A percentile compares a stretch with the other conserved stretches of the same genome.
phyloP scores from a whole-genome alignment of 768 basidiomycete species.

The Gymnopilus dilepis region DNA sequence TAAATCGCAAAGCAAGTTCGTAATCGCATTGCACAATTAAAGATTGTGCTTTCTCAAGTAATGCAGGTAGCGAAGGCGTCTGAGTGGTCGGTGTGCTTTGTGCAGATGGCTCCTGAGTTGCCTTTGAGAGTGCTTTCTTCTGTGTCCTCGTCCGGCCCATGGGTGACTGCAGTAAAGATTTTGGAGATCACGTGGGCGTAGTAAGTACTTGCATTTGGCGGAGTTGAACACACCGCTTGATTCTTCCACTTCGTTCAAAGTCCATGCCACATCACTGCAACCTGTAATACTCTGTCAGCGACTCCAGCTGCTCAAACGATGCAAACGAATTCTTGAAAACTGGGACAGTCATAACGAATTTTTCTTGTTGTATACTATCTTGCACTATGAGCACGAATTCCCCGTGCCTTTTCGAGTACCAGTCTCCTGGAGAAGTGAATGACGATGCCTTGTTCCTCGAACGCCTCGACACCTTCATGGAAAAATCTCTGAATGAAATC shows the following conservation, averaged over 20 bases:
- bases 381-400: conserved; percentile 6
- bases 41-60: conserved; percentile 80
- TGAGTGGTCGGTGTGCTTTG: conserved; percentile 29
- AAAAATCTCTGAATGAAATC: conserved; percentile 60
- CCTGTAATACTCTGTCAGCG: neutral
- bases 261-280: neutral
- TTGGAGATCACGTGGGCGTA: conserved; percentile 36
- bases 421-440: conserved; percentile 27
- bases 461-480: conserved; percentile 66
- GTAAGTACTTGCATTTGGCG: conserved; percentile 6
- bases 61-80: conserved; percentile 52
- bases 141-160: conserved; percentile 66
- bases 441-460: conserved; percentile 65
- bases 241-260: neutral
- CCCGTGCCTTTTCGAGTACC: conserved; percentile 41
- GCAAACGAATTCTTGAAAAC: neutral
- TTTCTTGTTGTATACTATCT: neutral
- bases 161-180: conserved; percentile 27
- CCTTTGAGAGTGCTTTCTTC: conserved; percentile 46
- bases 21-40: conserved; percentile 87
- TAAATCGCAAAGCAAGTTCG: conserved; percentile 76
- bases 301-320: neutral
- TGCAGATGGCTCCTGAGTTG: conserved; percentile 27
- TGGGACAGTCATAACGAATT: neutral
- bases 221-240: neutral